These are phyloP conservation scores for Cryptosporidium viatorum DNA, from an alignment of 169 alveolate genomes.

Conservation along the genomic window DNA sequence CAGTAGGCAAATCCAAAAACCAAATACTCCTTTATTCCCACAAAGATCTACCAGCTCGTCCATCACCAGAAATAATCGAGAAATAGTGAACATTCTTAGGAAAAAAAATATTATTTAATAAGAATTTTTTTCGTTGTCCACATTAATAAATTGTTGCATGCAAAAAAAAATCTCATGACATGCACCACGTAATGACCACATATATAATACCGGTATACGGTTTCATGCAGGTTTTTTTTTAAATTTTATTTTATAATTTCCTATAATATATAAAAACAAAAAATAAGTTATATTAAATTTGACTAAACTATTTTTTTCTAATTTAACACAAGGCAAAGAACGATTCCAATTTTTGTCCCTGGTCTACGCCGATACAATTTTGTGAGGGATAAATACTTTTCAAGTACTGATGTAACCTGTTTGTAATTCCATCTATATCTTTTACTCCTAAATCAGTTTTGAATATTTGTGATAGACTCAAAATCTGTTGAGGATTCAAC, in stretches of 20 bases:
- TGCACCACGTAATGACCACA: background rate
- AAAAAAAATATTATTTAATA: slow-evolving; percentile 13
- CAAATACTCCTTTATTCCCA: background rate
- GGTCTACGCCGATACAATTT: slow-evolving; percentile 57
- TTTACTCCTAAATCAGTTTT: slow-evolving; percentile 32
- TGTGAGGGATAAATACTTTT: slow-evolving; percentile 61
- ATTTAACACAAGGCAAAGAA: slow-evolving; percentile 49
- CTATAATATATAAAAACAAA: background rate
- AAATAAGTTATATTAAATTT: slow-evolving; percentile 9
- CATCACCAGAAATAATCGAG: slow-evolving; percentile 29
- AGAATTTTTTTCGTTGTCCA: background rate
- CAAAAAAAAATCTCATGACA: background rate
- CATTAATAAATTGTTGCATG: background rate
- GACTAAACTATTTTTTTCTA: background rate
- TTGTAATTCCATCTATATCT: slow-evolving; percentile 39
- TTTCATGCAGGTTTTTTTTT: background rate
- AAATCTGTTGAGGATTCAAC: slow-evolving; percentile 70
- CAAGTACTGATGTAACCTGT: slow-evolving; percentile 10
- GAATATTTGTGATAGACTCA: slow-evolving; percentile 32
- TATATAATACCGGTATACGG: slow-evolving; percentile 2
- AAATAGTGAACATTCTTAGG: slow-evolving; percentile 23
- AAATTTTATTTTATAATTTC: background rate
- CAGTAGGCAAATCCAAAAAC: background rate
- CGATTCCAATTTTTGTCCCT: slow-evolving; percentile 64
- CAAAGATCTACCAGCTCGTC: slow-evolving; percentile 37